Evolutionary conservation across 2,329 filamentous ascomycete species (phyloP), one percentile per base, ranked within the genome.

Genomic region (Coleophoma crateriformis): DNA sequence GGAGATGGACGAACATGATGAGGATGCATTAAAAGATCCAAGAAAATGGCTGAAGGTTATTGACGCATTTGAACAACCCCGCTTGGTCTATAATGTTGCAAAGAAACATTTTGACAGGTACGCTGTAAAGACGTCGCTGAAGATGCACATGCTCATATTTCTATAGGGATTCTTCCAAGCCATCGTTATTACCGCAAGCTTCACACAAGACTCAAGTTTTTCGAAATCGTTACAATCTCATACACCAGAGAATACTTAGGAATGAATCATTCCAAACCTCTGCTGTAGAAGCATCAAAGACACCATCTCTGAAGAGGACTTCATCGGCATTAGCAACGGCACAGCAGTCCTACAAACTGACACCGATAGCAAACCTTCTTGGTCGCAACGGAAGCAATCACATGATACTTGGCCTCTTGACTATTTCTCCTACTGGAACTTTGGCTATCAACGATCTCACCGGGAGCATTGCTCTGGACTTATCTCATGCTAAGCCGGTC

Each of bases 251-350:
- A 15, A 79, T 97, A 15, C 79, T 97, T 38, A 85, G 94, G 45
- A 96, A 96, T 64, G 90, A 96, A 67, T 85, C 88, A 17, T 99
- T 99, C 60, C 91, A 96, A 66, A 83, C 83, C 17, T 90, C 90
- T 1, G 77, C 86, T 17, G 83, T 95, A 49, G 81, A 85, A 7
- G 77, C 78, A 2, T 76, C 78, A 13, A 77, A 76, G 46, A 68
- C 70, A n/a, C 71, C 74, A 19, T 73, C 77, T 2, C 68, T 84
- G 2, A 76, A 76, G 54, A 76, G 79, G 38, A 82, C 82, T 7
- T 74, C 79, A 4, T 84, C 85, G 4, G 71, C 73, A 12, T 56
- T 74, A 54, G 50, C 78, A 54, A 72, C 71, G 14, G 43, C 69
- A 13, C 80, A 83, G 61, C 84, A 85, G 67, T 82, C 81, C 33